Conservation (phyloP, 768 basidiomycete species). For the Lactarius sp. region DNA sequence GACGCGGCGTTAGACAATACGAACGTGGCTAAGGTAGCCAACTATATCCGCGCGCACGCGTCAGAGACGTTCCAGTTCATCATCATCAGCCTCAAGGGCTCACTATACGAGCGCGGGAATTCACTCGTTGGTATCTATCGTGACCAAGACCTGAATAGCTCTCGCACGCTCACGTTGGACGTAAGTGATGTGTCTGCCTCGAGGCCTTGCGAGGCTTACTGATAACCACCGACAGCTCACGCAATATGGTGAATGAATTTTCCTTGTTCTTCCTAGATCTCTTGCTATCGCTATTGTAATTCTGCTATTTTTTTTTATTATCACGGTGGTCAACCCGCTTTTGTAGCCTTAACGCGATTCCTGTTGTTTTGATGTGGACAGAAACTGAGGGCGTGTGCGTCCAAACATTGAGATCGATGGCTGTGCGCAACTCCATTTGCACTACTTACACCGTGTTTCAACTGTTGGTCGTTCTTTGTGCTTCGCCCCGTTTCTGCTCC, state of each 20-base stretch:
- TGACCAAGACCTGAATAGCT: slow-evolving; percentile 91
- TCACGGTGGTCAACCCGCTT: background rate
- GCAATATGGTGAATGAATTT: slow-evolving; percentile 53
- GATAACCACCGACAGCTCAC: slow-evolving; percentile 41
- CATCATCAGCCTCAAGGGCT: slow-evolving; percentile 94
- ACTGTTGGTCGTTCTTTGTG: background rate
- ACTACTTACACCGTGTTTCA: background rate
- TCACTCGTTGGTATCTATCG: slow-evolving; percentile 92
- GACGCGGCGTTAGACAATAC: slow-evolving; percentile 98
- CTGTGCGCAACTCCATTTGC: background rate
- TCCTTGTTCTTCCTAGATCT: background rate
- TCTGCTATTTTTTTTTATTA: background rate
- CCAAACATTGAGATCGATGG: background rate
- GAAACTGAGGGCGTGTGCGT: background rate
- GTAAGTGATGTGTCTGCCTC: slow-evolving; percentile 39
- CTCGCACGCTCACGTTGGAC: slow-evolving; percentile 86
- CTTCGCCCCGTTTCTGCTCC: background rate
- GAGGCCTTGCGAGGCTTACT: background rate
- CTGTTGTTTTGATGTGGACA: background rate
- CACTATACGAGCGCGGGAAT: slow-evolving; percentile 84
- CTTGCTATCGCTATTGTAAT: background rate
- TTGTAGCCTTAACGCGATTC: background rate
- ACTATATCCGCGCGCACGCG: slow-evolving; percentile 84
- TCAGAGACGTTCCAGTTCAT: slow-evolving; percentile 90
- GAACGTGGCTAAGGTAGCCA: slow-evolving; percentile 94